phyloP scores from a whole-genome alignment of 345 rosid genomes.

The Diplotaxis tenuifolia region DNA sequence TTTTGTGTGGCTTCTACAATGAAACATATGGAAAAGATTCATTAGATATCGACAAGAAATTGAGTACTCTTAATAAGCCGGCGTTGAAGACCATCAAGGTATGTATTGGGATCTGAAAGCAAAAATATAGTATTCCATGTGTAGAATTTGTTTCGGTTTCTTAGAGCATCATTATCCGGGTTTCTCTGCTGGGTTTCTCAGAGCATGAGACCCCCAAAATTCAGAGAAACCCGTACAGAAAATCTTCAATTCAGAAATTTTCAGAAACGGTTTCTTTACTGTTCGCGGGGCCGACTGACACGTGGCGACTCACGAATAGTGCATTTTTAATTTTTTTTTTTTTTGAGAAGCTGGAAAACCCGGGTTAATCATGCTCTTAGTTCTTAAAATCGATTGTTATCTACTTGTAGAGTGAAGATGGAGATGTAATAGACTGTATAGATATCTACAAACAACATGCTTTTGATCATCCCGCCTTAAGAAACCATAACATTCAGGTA shows the following conservation, averaged over 20 bases:
- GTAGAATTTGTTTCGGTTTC: not conserved
- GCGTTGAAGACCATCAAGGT: conserved; percentile 47
- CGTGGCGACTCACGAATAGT: too few species aligned
- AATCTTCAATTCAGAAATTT: too few species aligned
- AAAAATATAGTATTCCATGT: not conserved
- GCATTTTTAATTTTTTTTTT: too few species aligned
- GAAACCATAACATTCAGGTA: conserved; percentile 49
- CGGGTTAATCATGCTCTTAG: too few species aligned
- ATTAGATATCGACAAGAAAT: conserved; percentile 31
- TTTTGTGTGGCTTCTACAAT: conserved; percentile 13
- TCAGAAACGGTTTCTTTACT: too few species aligned
- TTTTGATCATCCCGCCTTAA: conserved; percentile 49
- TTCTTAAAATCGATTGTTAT: not conserved
- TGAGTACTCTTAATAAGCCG: conserved; percentile 52
- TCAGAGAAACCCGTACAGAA: too few species aligned
- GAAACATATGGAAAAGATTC: conserved; percentile 2
- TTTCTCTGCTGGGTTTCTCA: too few species aligned
- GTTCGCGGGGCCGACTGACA: too few species aligned
- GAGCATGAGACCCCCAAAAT: too few species aligned
- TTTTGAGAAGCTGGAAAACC: too few species aligned
- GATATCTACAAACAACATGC: conserved; percentile 52
- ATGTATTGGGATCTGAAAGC: not conserved
- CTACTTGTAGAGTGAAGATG: conserved; percentile 47
- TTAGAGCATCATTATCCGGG: too few species aligned
- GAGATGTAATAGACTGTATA: conserved; percentile 54